A percentile compares a stretch with the other conserved stretches of the same genome.
Evolutionary conservation across 2,329 filamentous ascomycete genomes (phyloP).

Genomic region (Penicillium sp.): DNA sequence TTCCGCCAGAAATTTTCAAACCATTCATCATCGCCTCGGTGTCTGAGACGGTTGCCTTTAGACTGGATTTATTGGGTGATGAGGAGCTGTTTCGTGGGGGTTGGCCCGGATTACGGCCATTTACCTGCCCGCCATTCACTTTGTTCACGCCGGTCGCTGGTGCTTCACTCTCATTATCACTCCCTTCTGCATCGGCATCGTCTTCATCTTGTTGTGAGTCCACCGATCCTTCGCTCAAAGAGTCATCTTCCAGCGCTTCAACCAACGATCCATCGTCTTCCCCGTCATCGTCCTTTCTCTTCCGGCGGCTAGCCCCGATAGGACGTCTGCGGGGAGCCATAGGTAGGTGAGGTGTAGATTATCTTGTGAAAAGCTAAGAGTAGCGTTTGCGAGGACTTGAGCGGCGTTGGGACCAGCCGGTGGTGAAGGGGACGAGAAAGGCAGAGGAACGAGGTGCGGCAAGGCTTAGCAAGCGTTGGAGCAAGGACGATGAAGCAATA

Average conservation of each 20-base stretch:
- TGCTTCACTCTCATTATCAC: slow-evolving; percentile 51
- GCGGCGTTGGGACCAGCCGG: background rate
- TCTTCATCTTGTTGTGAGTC: slow-evolving; percentile 54
- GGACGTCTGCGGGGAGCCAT: slow-evolving; percentile 44
- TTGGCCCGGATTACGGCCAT: slow-evolving; percentile 28
- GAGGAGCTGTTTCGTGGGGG: slow-evolving; percentile 33
- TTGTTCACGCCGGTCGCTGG: slow-evolving; percentile 21
- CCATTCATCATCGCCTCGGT: slow-evolving; percentile 59
- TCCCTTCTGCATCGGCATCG: slow-evolving; percentile 55
- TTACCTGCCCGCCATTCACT: slow-evolving; percentile 21
- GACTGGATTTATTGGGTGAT: slow-evolving; percentile 28
- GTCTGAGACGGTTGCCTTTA: slow-evolving; percentile 45
- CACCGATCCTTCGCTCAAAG: slow-evolving; percentile 56
- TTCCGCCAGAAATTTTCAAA: slow-evolving; percentile 44
- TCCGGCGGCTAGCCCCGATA: slow-evolving; percentile 42
- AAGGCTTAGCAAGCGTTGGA: slow-evolving; percentile 16
- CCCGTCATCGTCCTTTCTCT: slow-evolving; percentile 45
- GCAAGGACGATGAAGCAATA: slow-evolving; percentile 17
- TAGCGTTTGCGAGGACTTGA: background rate
- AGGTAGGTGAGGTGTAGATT: background rate
- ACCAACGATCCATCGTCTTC: slow-evolving; percentile 47
- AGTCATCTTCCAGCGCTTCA: slow-evolving; percentile 54
- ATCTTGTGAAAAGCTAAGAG: background rate
- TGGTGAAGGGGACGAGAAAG: slow-evolving; percentile 3
- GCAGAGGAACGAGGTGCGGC: slow-evolving; percentile 15